Base-by-base conservation (phyloP, 1,284 basidiomycete genomes). In the Cryptococcus deneoformans region DNA sequence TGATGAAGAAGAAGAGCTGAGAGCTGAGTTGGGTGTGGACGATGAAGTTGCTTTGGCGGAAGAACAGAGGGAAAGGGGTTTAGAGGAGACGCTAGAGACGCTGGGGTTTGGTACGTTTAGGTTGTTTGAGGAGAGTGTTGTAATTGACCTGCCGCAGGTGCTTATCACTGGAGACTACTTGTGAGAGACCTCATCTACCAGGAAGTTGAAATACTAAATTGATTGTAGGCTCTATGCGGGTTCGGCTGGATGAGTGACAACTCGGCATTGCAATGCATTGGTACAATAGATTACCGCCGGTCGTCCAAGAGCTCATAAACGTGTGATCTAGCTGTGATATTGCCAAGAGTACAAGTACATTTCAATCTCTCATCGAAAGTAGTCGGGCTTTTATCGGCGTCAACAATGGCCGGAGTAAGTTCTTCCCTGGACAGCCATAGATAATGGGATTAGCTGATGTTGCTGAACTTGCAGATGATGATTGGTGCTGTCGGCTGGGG, bases 401-500 rank as follows among this genome's bases (percentile, higher is more conserved):
- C 64, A 1, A 77, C 73, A 5, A 78, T 79, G 77, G 71, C 70
- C 4, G 75, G 76, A 80, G 89, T 88, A 72, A 71, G 83, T 77
- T 20, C 11, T 20, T 44, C 12, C 12, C 10, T 48, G 20, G 20
- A 20, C 20, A 20, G 20, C 20, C 37, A 11, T 16, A 12, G 7
- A 34, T 16, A 37, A 24, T 24, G 12, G 16, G 2, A 8, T 11
- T 7, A 35, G 10, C 38, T 40, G 29, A 16, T 14, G 24, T 14
- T 8, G 29, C 12, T 35, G 12, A 14, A 2, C 6, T 3, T 74
- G 86, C 90, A 95, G 44, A 98, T 98, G 95, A 96, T 96, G 91
- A 75, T 97, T 56, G 94, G 94, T 4, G 92, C 92, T 0, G 79
- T 95, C 9, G 89, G 88, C 2, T 96, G 92, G 92, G 92, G 92